A percentile compares a stretch with the other conserved stretches of the same genome.
These are phyloP conservation scores for Sporothrix phasma DNA, from an alignment of 2,329 filamentous ascomycete species.

Conservation along the genomic window DNA sequence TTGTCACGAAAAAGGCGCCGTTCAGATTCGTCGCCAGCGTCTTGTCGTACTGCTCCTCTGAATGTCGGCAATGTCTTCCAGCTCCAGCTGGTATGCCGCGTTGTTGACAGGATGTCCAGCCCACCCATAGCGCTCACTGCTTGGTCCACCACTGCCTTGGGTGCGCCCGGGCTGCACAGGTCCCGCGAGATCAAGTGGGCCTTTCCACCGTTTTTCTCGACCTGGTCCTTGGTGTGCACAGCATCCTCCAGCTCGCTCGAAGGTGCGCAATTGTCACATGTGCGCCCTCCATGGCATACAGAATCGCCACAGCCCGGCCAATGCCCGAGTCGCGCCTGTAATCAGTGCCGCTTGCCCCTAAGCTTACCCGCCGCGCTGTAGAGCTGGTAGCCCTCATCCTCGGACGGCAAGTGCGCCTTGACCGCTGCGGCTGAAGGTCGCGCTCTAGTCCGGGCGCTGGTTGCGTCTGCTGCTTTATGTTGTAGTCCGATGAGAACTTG, in stretches of 20 bases:
- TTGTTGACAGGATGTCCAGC: constrained; percentile 68
- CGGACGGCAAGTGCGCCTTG: constrained; percentile 19
- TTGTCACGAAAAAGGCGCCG: constrained; percentile 73
- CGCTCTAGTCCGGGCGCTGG: neutral
- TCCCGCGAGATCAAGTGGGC: constrained; percentile 46
- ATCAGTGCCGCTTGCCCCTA: constrained; percentile 58
- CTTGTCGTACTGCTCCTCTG: constrained; percentile 69
- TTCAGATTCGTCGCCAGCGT: constrained; percentile 80
- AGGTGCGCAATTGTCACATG: constrained; percentile 65
- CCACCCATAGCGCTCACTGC: constrained; percentile 53
- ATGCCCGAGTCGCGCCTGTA: constrained; percentile 47
- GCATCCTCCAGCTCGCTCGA: constrained; percentile 69
- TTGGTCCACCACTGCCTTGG: neutral
- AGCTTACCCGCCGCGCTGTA: constrained; percentile 72
- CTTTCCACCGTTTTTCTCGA: constrained; percentile 56
- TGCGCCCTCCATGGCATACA: constrained; percentile 51
- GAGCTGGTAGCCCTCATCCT: constrained; percentile 55
- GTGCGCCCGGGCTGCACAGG: neutral
- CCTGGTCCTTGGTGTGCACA: constrained; percentile 58
- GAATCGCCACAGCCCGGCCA: neutral
- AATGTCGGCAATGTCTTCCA: constrained; percentile 60
- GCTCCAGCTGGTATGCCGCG: constrained; percentile 65
- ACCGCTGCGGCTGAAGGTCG: neutral
- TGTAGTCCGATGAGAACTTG: neutral
- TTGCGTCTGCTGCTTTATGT: neutral